Conservation (phyloP, 495 filamentous ascomycete species). For the Chaetomium fimeti region DNA sequence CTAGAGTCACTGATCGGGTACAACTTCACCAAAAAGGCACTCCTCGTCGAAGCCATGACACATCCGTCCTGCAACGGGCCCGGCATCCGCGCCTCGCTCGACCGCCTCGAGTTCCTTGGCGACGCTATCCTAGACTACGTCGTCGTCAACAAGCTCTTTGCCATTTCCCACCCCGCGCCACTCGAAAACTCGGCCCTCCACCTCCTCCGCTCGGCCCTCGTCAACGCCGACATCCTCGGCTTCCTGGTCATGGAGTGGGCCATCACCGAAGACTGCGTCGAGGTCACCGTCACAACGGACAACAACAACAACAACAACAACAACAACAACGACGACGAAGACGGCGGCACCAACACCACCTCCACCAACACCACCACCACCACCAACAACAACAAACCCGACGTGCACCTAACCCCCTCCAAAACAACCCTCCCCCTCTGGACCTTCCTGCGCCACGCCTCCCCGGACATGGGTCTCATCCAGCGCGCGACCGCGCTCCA, state of each 20-base stretch:
- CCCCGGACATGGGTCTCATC: constrained; percentile 41
- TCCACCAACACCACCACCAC: constrained; percentile 10
- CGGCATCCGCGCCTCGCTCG: constrained; percentile 61
- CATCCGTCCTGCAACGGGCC: constrained; percentile 64
- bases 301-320: constrained; percentile 13
- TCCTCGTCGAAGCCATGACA: constrained; percentile 83
- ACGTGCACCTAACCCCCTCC: background rate
- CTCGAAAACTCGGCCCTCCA: constrained; percentile 70
- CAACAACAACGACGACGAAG: background rate
- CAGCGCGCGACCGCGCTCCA: constrained; percentile 48
- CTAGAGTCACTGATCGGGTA: constrained; percentile 66
- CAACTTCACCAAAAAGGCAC: constrained; percentile 63
- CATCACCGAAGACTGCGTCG: constrained; percentile 35
- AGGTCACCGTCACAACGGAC: constrained; percentile 23
- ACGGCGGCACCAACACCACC: constrained; percentile 7
- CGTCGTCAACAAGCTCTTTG: constrained; percentile 53
- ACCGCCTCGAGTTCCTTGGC: constrained; percentile 88
- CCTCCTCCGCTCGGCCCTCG: constrained; percentile 66
- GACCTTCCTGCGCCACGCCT: constrained; percentile 65
- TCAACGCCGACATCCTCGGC: constrained; percentile 86
- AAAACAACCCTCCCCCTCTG: constrained; percentile 52
- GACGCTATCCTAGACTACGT: constrained; percentile 83
- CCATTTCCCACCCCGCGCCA: constrained; percentile 30
- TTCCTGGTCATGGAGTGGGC: constrained; percentile 68
- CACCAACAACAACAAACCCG: constrained; percentile 10